Evolutionary conservation across 257 asterid genomes (phyloP).

Genomic region (Capsicum chinense): DNA sequence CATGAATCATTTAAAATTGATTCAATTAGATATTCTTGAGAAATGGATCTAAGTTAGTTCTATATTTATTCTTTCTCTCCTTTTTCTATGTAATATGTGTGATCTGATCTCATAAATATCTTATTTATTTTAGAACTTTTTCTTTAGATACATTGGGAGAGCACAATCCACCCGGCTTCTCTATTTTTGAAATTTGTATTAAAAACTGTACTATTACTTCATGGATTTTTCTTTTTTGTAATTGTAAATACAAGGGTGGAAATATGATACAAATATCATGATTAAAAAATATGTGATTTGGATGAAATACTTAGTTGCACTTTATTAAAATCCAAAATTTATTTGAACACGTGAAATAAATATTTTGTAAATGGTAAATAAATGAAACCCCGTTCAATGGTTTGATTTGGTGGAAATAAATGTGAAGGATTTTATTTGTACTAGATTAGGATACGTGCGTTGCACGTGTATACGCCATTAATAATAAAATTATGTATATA

Average conservation of each 20-base stretch:
- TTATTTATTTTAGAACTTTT: too few species aligned
- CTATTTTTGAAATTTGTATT: background rate
- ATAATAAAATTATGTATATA: too few species aligned
- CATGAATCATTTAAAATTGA: background rate
- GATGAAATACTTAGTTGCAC: background rate
- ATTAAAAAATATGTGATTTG: too few species aligned
- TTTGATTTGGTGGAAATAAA: background rate
- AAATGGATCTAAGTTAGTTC: background rate
- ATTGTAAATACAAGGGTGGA: too few species aligned
- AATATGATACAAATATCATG: too few species aligned
- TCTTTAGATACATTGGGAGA: background rate
- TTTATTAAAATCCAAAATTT: background rate
- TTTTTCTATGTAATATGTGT: background rate
- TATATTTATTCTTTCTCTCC: too few species aligned
- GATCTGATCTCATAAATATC: too few species aligned
- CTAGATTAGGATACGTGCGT: too few species aligned
- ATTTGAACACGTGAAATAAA: background rate
- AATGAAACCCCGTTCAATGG: background rate
- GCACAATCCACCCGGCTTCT: too few species aligned
- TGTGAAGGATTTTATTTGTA: background rate
- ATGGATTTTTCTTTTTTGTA: too few species aligned
- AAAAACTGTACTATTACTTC: background rate
- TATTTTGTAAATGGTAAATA: too few species aligned
- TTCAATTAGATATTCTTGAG: background rate
- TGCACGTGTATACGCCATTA: too few species aligned